Conservation (phyloP, 2,329 filamentous ascomycete species). For the Exophiala xenobiotica region DNA sequence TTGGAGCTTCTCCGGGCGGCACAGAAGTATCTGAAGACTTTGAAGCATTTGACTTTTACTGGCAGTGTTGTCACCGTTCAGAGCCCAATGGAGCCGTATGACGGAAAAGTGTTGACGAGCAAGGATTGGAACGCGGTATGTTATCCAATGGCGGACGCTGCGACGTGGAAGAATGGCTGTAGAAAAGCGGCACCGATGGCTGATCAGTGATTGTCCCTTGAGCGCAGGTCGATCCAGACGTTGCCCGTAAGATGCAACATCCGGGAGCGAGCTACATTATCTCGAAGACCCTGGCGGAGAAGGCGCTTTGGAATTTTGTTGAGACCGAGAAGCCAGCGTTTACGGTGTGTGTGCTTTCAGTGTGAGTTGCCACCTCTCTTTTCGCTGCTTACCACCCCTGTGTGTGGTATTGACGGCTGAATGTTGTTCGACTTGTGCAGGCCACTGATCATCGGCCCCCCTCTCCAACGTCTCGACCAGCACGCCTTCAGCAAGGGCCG, state of each 20-base stretch:
- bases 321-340: slow-evolving; percentile 56
- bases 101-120: not conserved
- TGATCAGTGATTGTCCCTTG: no score
- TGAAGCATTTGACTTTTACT: slow-evolving; percentile 9
- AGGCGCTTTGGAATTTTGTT: slow-evolving; percentile 64
- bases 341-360: slow-evolving; percentile 8
- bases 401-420: no score
- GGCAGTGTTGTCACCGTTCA: slow-evolving; percentile 6
- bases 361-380: no score
- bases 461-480: slow-evolving; percentile 3
- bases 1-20: slow-evolving; percentile 5
- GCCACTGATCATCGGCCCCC: slow-evolving; percentile 7
- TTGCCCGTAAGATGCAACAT: slow-evolving; percentile 6
- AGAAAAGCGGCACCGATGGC: no score
- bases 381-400: no score
- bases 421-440: not conserved
- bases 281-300: slow-evolving; percentile 54
- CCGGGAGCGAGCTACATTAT: slow-evolving; percentile 1
- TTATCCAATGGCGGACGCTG: no score
- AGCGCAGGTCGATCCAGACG: slow-evolving; percentile 4
- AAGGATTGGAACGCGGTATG: slow-evolving; percentile 9
- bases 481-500: not conserved
- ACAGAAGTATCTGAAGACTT: not conserved
- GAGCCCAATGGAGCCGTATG: not conserved
- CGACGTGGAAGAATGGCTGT: no score